phyloP scores from a whole-genome alignment of 164 flowering plant genomes.

The Macadamia integrifolia region DNA sequence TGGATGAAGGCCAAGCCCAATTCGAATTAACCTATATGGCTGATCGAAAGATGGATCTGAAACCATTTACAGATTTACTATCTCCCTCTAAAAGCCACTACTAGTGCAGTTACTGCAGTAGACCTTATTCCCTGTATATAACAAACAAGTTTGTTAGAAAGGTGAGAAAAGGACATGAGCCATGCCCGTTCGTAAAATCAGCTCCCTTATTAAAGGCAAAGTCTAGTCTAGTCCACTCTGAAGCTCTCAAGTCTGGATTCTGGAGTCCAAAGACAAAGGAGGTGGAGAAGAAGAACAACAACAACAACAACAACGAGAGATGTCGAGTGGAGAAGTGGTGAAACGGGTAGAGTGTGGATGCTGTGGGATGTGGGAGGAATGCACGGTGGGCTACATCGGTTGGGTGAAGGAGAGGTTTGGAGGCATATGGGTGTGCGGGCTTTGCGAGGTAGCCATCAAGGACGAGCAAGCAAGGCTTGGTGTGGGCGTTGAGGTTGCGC shows the following conservation, averaged over 20 bases:
- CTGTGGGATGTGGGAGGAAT: conserved; percentile 26
- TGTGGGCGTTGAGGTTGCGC: conserved; percentile 17
- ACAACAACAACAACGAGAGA: too few relatives aligned
- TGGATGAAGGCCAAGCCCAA: too few relatives aligned
- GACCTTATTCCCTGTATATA: too few relatives aligned
- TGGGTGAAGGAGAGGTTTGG: conserved; percentile 20
- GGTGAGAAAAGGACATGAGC: too few relatives aligned
- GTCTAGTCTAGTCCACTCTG: background rate
- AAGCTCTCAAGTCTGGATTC: background rate
- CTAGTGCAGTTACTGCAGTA: too few relatives aligned
- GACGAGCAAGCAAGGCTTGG: conserved; percentile 23
- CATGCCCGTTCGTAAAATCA: too few relatives aligned
- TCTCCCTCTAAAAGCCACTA: too few relatives aligned
- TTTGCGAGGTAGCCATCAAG: conserved; percentile 26
- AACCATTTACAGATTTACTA: too few relatives aligned
- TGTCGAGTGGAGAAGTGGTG: conserved; percentile 13
- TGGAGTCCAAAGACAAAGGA: background rate
- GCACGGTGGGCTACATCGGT: conserved; percentile 19
- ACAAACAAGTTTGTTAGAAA: background rate
- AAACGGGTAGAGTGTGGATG: conserved; percentile 19
- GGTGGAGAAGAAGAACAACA: too few relatives aligned
- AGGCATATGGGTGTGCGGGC: conserved; percentile 22
- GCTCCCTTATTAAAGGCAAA: too few relatives aligned
- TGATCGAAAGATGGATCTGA: too few relatives aligned
- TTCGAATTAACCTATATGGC: too few relatives aligned